phyloP scores from a whole-genome alignment of 2,329 filamentous ascomycete species.

The Aureobasidium sp. region DNA sequence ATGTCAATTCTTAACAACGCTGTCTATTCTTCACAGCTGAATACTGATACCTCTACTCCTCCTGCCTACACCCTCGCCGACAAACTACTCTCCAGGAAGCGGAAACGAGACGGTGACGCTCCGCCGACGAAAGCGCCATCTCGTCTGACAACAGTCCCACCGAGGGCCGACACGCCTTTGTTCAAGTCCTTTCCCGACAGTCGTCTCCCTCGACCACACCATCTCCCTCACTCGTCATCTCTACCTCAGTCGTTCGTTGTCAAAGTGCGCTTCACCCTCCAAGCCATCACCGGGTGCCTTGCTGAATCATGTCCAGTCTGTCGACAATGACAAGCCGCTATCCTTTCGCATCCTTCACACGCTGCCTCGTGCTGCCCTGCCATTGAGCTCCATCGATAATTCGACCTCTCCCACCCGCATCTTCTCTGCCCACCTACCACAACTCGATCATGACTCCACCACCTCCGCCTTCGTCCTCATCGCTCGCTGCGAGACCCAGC shows the following conservation, averaged over 20 bases:
- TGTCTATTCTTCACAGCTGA: not conserved
- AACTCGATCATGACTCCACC: conserved; percentile 51
- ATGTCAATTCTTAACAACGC: conserved; percentile 10
- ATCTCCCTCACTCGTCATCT: not conserved
- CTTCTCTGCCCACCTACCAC: conserved; percentile 54
- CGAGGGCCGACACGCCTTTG: not conserved
- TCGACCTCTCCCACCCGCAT: conserved; percentile 43
- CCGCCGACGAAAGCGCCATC: not conserved
- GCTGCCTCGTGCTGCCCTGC: conserved; percentile 51
- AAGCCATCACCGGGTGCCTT: not conserved
- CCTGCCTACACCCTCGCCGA: not conserved
- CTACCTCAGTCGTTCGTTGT: not conserved
- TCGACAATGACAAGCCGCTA: conserved; percentile 15
- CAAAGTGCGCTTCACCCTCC: not conserved
- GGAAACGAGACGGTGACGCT: not conserved
- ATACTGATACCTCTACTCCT: not conserved
- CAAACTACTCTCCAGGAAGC: conserved; percentile 6
- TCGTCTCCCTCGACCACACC: not conserved
- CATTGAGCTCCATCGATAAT: conserved; percentile 55
- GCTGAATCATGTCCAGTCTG: not conserved
- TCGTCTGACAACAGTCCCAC: not conserved
- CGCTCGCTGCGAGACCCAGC: conserved; percentile 48
- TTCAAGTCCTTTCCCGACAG: not conserved
- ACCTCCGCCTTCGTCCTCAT: conserved; percentile 50
- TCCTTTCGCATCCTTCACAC: conserved; percentile 31